Base-by-base conservation (phyloP, 495 filamentous ascomycete species). In the Physcia stellaris region DNA sequence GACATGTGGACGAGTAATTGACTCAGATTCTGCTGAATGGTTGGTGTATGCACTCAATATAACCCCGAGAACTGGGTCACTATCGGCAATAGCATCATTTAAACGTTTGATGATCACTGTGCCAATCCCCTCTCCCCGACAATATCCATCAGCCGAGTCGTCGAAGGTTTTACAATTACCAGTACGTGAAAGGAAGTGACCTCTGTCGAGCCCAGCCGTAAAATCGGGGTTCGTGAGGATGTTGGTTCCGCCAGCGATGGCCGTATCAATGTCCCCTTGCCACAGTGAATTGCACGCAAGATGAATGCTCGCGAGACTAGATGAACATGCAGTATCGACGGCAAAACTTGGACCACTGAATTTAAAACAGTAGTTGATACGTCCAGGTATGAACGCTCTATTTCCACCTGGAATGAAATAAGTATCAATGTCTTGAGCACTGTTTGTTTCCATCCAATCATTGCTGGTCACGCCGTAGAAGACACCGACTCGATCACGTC, bases 381-480 rank as follows among this genome's bases (percentile, higher is more conserved):
- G 40, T 2, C 56, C 54, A 0, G 45, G 43, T 1, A 11, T 39
- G 20, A 59, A 56, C 2, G 52, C 54, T 4, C 56, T 40, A 3
- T 24, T 28, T 3, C 48, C 52, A 2, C 56, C 54, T 6, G 56
- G 39, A 13, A 54, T 50, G 12, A 43, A 51, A 23, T 59, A 59
- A 0, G 47, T 53, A 19, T 43, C 49, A 16, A 59, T 48, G 1
- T 43, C 30, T 28, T 57, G 51, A 0, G 38, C 46, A 1, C 12
- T 26, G 24, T 57, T 54, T 47, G 87, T 79, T 47, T 93, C 86
- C 57, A 79, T 75, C 67, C 83, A 93, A 45, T 94, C 86, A 38
- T 90, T 81, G 41, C 79, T 86, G 2, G 86, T 88, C 61, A 84
- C 80, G 31, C 86, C 86, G 53, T 87, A 87, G 57, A 90, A 94